phyloP scores from a whole-genome alignment of 106 monocot species.

The Apostasia shenzhenica region DNA sequence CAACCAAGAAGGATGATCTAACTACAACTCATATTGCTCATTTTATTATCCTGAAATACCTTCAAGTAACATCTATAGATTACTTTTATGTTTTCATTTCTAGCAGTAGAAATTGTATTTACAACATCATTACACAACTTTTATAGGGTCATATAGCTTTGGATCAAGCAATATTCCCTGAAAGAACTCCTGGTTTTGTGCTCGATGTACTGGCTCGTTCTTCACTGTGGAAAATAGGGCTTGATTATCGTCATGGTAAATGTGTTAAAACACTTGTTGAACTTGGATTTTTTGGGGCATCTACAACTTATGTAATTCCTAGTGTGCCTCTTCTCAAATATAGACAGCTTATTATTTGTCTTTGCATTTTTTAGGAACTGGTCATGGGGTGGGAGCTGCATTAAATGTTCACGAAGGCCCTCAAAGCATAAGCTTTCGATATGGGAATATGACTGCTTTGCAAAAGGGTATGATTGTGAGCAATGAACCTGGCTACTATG shows the following conservation, averaged over 20 bases:
- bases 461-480: constrained; percentile 92
- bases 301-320: background rate
- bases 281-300: background rate
- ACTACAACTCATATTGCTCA: too few species aligned
- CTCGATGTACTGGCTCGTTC: constrained; percentile 85
- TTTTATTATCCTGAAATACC: too few species aligned
- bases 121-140: background rate
- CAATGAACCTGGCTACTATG: constrained; percentile 98
- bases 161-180: constrained; percentile 91
- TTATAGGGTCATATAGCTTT: constrained; percentile 91
- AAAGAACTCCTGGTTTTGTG: constrained; percentile 93
- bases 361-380: constrained; percentile 63
- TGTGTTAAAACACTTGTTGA: background rate
- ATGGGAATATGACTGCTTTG: constrained; percentile 84
- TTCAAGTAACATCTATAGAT: too few species aligned
- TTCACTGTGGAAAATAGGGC: constrained; percentile 91
- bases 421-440: constrained; percentile 92
- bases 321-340: background rate
- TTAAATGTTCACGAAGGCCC: constrained; percentile 99
- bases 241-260: constrained; percentile 93
- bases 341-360: background rate
- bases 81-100: background rate
- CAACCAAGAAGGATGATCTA: too few species aligned
- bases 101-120: constrained; percentile 3
- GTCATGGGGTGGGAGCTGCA: constrained; percentile 98